A percentile compares a stretch with the other conserved stretches of the same genome.
phyloP scores from a whole-genome alignment of 2,329 filamentous ascomycete genomes.

The Elsinoe necatrix region DNA sequence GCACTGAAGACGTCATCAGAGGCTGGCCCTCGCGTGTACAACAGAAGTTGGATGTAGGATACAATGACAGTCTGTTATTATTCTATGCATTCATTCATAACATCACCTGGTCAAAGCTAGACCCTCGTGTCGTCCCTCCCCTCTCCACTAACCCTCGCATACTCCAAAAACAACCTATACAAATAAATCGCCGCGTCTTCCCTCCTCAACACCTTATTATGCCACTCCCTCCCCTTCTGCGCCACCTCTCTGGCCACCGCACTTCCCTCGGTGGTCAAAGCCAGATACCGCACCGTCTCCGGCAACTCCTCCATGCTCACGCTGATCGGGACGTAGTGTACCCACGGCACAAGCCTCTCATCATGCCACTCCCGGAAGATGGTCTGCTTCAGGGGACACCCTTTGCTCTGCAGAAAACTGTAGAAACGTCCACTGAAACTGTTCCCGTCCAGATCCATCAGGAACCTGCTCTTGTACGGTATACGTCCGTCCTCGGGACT shows the following conservation, averaged over 20 bases:
- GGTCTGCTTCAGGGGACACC: conserved; percentile 45
- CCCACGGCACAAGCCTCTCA: conserved; percentile 48
- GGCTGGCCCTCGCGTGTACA: no score
- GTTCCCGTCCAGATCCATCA: conserved; percentile 50
- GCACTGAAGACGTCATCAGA: no score
- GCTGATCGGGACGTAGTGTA: conserved; percentile 50
- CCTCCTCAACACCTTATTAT: conserved; percentile 17
- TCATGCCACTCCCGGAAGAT: conserved; percentile 52
- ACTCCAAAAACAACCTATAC: conserved; percentile 69
- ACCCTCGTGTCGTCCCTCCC: conserved; percentile 33
- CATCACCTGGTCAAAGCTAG: background rate
- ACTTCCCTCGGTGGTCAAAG: conserved; percentile 21
- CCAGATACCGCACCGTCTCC: conserved; percentile 43
- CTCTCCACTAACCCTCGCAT: conserved; percentile 62
- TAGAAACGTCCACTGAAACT: conserved; percentile 48
- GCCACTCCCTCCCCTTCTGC: conserved; percentile 18
- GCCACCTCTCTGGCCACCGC: conserved; percentile 18
- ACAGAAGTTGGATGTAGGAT: no score
- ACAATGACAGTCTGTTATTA: background rate
- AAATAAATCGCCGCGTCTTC: conserved; percentile 63
- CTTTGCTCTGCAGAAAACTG: conserved; percentile 42
- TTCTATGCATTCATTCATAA: background rate
- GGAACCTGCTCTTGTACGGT: conserved; percentile 30
- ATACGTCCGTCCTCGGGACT: background rate
- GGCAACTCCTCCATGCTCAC: conserved; percentile 44